Percentiles rank a stretch among this genome's conserved stretches.
These are phyloP conservation scores for Termitomyces sp. DNA, from an alignment of 768 basidiomycete genomes.

Conservation along the genomic window DNA sequence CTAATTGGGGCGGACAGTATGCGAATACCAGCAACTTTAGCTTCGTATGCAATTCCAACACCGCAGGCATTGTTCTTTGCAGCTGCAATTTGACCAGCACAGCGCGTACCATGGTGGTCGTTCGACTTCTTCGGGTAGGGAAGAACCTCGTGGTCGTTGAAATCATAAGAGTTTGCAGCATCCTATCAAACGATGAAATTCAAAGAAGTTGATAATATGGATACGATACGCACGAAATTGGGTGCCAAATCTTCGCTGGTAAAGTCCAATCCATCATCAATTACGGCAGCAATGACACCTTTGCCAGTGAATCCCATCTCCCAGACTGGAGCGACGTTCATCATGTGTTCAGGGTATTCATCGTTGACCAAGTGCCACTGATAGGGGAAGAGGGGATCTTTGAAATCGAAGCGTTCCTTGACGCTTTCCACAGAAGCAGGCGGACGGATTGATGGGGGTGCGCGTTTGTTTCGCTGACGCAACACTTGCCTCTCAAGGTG, in stretches of 20 bases:
- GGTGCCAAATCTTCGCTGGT: constrained; percentile 79
- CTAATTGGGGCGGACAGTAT: constrained; percentile 93
- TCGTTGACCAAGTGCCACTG: constrained; percentile 98
- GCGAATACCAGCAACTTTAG: constrained; percentile 92
- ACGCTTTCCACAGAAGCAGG: constrained; percentile 44
- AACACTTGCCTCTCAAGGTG: constrained; percentile 61
- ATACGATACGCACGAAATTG: constrained; percentile 79
- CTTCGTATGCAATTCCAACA: constrained; percentile 87
- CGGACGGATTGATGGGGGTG: constrained; percentile 58
- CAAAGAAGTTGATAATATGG: neutral
- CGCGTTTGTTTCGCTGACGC: constrained; percentile 71
- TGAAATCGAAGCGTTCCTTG: constrained; percentile 62
- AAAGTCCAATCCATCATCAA: constrained; percentile 96
- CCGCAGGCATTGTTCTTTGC: constrained; percentile 91
- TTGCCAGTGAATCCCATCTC: constrained; percentile 85
- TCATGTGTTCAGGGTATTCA: constrained; percentile 73
- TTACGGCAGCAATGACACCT: constrained; percentile 81
- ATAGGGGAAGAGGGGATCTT: constrained; percentile 77
- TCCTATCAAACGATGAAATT: constrained; percentile 46
- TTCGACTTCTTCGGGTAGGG: constrained; percentile 84
- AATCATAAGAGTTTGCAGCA: constrained; percentile 89
- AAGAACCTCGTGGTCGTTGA: constrained; percentile 86
- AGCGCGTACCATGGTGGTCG: constrained; percentile 96
- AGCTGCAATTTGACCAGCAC: constrained; percentile 95
- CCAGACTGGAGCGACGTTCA: constrained; percentile 95